Evolutionary conservation across 2,329 filamentous ascomycete species (phyloP), one percentile per base, ranked within the genome.

Genomic region (Madurella fahalii): DNA sequence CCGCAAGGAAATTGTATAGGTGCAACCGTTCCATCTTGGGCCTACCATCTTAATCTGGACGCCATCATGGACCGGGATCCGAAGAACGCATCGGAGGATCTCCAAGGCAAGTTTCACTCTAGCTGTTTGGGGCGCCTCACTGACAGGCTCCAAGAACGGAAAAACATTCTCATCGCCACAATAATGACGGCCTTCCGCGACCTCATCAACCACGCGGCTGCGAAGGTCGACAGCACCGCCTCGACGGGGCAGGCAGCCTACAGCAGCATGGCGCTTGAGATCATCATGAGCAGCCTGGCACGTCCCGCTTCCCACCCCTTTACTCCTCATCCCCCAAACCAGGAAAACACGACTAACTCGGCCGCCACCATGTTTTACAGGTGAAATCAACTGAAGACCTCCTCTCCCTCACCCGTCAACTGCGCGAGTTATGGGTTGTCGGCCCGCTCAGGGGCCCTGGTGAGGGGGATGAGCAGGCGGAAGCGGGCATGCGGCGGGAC

Each of bases 371-470:
- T 25, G 25, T 7, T 25, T 3, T 16, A 32, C 49, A 76, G 73
- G 70, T 74, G 53, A 66, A 70, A 55, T 71, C 72, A 9, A 60
- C 72, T 31, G 67, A 80, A 56, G 73, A 77, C 54, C 68, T 81
- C 3, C 69, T 79, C 4, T 64, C 67, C 30, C 67, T 81, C 12
- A 78, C 71, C 16, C 73, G 77, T 39, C 73, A 75, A 58, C 69
- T 81, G 53, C 77, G 78, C 58, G 72, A 76, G 52, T 68, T 80
- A 20, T 79, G 77, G 76, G 69, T 78, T 11, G 71, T 74, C 52
- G 77, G 78, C 2, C 72, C 77, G 1, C 66, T 80, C 20, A 70
- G 71, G 53, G 69, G 67, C 44, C 70, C 75, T 4, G 74, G 72
- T 42, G 72, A 77, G 47, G 73, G 73, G 39, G 71, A 73, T 49